Evolutionary conservation across 1,284 basidiomycete species (phyloP), one percentile per base, ranked within the genome.

Genomic region (Leccinum olivaceoglutinosum): DNA sequence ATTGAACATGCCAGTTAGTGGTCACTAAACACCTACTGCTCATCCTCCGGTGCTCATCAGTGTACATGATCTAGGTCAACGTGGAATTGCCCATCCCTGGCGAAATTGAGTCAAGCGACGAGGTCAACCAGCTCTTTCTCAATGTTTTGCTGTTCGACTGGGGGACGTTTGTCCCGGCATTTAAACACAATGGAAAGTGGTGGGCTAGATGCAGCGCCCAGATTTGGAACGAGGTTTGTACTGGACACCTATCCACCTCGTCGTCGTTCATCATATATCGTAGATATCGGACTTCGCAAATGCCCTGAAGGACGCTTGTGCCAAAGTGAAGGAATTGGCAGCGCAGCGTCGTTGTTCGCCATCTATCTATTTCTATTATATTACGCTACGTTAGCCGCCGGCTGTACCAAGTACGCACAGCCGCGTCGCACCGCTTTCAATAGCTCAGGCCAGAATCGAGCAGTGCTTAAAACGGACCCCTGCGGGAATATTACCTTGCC

Each of bases 201-300:
- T 92, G 89, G 87, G 80, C 81, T 4, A 29, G 91, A 51, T 85
- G 84, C 70, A 88, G 87, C 64, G 84, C 81, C 9, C 91, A 93
- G 72, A 82, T 93, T 1, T 93, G 82, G 81, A 87, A 83, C 61
- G 89, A 92, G 77, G 88, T 89, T 65, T 32, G 82, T 77, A 21
- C 21, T 41, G n/a, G 25, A 11, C 16, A 34, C 5, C 9, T 18
- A 18, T 1, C 14, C n/a, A 29, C 25, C 25, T 29, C 25, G 25
- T 39, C 3, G 9, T 3, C 5, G 5, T 29, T 64, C 4, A 64
- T 29, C 29, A 36, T 34, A 36, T 34, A n/a, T 56, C n/a, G 6
- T 49, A 74, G 73, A 67, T 75, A 62, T 76, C 74, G 16, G 73
- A 74, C 63, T 74, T 74, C 1, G 74, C 74, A 3, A 60, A 68